Evolutionary conservation across 345 rosid genomes (phyloP).

Genomic region (Eucalyptus sp.): DNA sequence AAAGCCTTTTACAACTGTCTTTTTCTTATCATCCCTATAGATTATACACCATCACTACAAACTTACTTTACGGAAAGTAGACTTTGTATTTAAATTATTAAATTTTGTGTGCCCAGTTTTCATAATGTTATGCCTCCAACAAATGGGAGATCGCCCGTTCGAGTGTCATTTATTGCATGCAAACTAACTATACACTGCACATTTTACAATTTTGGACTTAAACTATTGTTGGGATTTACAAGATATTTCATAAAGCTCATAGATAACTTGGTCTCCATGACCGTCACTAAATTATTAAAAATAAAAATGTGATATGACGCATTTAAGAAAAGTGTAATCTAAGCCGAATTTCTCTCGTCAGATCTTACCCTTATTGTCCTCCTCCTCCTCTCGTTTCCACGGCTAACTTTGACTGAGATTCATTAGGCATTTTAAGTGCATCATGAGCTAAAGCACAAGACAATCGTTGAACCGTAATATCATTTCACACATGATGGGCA

Average conservation of each 20-base stretch:
- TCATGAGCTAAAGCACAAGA: neutral
- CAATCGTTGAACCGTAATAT: neutral
- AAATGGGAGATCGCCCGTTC: neutral
- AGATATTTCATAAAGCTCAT: neutral
- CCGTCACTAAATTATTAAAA: neutral
- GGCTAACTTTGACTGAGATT: neutral
- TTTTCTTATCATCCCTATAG: neutral
- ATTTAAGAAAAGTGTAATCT: neutral
- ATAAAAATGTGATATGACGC: accelerated
- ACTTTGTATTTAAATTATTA: neutral
- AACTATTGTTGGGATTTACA: neutral
- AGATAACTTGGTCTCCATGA: neutral
- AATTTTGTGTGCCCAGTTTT: neutral
- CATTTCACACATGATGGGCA: neutral
- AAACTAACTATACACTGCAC: neutral
- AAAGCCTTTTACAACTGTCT: neutral
- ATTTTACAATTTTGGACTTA: neutral
- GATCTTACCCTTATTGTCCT: neutral
- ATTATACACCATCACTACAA: neutral
- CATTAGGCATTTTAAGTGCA: neutral
- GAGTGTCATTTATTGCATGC: neutral
- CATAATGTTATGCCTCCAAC: neutral
- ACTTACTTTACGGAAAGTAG: neutral
- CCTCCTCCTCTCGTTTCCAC: neutral
- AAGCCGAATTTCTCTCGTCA: neutral